Percentiles rank a stretch among this genome's conserved stretches.
phyloP scores from a whole-genome alignment of 2,329 filamentous ascomycete genomes.

The Trichothecium roseum region DNA sequence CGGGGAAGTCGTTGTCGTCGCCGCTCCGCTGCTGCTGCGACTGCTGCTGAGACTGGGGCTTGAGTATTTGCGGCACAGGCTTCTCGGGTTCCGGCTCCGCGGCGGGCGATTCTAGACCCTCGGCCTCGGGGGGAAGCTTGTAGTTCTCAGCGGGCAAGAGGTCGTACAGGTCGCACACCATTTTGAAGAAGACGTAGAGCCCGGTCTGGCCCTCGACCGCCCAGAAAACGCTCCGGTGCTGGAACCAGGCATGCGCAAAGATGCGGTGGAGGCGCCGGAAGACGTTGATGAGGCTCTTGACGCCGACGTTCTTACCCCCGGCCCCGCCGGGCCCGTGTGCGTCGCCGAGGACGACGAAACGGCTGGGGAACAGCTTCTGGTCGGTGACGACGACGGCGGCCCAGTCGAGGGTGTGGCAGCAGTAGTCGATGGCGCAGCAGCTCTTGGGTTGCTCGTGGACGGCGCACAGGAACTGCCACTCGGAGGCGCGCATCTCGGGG shows the following conservation, averaged over 20 bases:
- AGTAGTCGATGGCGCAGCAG: constrained; percentile 98
- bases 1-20: constrained; percentile 39
- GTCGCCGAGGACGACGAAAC: constrained; percentile 51
- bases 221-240: constrained; percentile 93
- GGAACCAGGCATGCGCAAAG: constrained; percentile 98
- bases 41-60: constrained; percentile 19
- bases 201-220: constrained; percentile 84
- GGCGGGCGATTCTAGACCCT: constrained; percentile 56
- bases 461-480: constrained; percentile 98
- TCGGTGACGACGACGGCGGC: constrained; percentile 90
- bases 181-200: constrained; percentile 94
- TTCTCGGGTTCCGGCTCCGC: constrained; percentile 30
- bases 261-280: constrained; percentile 91
- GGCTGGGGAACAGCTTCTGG: constrained; percentile 88
- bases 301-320: constrained; percentile 47
- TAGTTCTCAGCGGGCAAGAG: constrained; percentile 90
- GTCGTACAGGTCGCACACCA: constrained; percentile 84
- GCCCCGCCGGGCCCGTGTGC: constrained; percentile 23
- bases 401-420: constrained; percentile 97
- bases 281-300: constrained; percentile 86
- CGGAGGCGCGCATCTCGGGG: constrained; percentile 94
- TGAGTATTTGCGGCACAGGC: constrained; percentile 23
- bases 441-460: constrained; percentile 94
- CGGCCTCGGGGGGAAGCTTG: constrained; percentile 86
- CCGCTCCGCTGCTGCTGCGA: neutral